phyloP scores from a whole-genome alignment of 768 basidiomycete species.

The Lyophyllum semitale region DNA sequence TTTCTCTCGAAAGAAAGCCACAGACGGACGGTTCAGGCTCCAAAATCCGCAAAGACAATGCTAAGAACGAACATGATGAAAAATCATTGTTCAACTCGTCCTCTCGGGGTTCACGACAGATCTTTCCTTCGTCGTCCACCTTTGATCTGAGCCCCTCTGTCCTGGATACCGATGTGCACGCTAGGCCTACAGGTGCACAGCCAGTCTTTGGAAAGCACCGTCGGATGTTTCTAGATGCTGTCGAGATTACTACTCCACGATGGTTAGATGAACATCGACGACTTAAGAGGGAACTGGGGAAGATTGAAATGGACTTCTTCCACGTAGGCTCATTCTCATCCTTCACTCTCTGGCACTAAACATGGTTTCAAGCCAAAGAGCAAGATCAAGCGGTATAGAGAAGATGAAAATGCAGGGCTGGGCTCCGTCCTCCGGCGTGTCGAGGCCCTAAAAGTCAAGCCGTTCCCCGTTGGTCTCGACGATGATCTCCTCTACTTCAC shows the following conservation, averaged over 20 bases:
- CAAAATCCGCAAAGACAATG: no score
- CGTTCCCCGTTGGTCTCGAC: slow-evolving; percentile 1
- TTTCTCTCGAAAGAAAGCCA: no score
- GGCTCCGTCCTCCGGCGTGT: slow-evolving; percentile 10
- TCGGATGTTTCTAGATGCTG: background rate
- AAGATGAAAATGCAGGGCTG: slow-evolving; percentile 1
- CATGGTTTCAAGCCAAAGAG: slow-evolving; percentile 3
- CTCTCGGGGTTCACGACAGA: no score
- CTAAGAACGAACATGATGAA: no score
- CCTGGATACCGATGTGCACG: no score
- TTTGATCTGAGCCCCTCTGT: no score
- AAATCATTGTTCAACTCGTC: no score
- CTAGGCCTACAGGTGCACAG: no score
- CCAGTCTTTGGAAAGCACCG: no score
- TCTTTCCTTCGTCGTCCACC: no score
- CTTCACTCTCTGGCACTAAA: background rate
- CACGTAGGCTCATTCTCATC: background rate
- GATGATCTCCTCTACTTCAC: slow-evolving; percentile 1
- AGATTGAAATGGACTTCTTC: background rate
- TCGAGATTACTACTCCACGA: background rate
- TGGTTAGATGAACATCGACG: background rate
- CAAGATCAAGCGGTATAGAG: slow-evolving; percentile 6
- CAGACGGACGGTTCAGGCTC: no score
- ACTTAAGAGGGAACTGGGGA: background rate
- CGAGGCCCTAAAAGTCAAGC: slow-evolving; percentile 4